Percentiles rank a stretch among this genome's conserved stretches.
Evolutionary conservation across 805 yeast genomes (phyloP).

Genomic region (Ogataea nakhonphanomensis): DNA sequence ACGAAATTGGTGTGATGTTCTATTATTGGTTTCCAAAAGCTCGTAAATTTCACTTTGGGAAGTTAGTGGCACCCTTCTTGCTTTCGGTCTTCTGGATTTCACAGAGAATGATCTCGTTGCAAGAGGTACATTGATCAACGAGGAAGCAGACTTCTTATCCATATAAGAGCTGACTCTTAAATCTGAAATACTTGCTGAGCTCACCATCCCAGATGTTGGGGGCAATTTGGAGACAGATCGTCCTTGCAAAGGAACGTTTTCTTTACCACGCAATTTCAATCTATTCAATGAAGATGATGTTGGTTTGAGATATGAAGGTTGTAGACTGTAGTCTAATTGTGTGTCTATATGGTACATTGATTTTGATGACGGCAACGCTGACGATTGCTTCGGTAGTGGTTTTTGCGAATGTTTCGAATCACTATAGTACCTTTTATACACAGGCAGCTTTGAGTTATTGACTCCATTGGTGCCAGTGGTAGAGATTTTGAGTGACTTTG

Average conservation of each 20-base stretch:
- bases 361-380: conserved; percentile 11
- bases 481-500: conserved; percentile 10
- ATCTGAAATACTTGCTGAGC: conserved; percentile 7
- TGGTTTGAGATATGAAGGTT: conserved; percentile 21
- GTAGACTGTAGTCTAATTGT: too few relatives aligned
- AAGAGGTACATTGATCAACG: not conserved
- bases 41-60: conserved; percentile 11
- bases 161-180: conserved; percentile 1
- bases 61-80: not conserved
- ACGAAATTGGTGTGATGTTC: conserved; percentile 8
- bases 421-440: conserved; percentile 15
- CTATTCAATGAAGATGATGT: conserved; percentile 19
- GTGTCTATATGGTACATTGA: conserved; percentile 11
- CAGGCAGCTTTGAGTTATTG: conserved; percentile 18
- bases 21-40: conserved; percentile 6
- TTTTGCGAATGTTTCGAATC: conserved; percentile 10
- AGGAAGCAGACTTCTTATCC: conserved; percentile 9
- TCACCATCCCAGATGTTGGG: conserved; percentile 4
- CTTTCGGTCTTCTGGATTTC: not conserved
- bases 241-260: conserved; percentile 12
- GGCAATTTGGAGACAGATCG: conserved; percentile 1
- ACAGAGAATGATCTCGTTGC: conserved; percentile 1
- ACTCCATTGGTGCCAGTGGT: not conserved
- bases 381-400: conserved; percentile 3
- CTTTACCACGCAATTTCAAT: conserved; percentile 15